Evolutionary conservation across 179 eudicot species (phyloP), one percentile per base, ranked within the genome.

Genomic region (Dionaea muscipula): DNA sequence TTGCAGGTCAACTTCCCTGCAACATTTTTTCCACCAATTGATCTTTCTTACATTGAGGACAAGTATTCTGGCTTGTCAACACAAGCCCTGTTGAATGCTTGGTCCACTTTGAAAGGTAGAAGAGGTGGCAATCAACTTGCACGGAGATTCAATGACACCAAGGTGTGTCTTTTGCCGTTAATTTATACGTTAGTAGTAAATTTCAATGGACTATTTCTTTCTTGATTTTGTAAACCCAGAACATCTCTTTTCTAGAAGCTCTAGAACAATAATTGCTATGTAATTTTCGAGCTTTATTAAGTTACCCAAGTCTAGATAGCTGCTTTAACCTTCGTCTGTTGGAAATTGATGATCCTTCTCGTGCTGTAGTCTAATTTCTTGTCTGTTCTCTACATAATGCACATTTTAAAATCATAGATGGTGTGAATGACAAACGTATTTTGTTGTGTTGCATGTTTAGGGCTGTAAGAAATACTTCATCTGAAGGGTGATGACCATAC

Each of bases 61-160:
- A 82, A 75, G 67, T 80, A 88, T 64, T 83, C 94, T 35, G 96
- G 88, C 57, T 78, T 81, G 63, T 80, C 96, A 61, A 71, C 88
- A 7, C 88, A 88, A 67, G 84, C 84, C 33, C 53, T 81, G 36
- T 59, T 88, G 71, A 81, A 82, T 69, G 73, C 74, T 41, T 84
- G 85, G 94, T 78, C 90, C 53, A 75, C 85, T 68, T 69, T 87
- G 63, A 84, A 68, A 73, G 77, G 61, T 47, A 63, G 70, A 56
- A 65, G 44, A 56, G 72, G 25, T 70, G 61, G 53, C 55, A 46
- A 58, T 35, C 52, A 74, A 40, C 47, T 36, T 26, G 54, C 25
- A 23, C 64, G 57, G 21, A 56, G 56, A 53, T 50, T 47, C 26
- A 75, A 69, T 51, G 59, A 47, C 23, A 65, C 81, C 23, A 78